Evolutionary conservation across 176 grass and related monocot species (phyloP).

Genomic region (Carex kokanica): DNA sequence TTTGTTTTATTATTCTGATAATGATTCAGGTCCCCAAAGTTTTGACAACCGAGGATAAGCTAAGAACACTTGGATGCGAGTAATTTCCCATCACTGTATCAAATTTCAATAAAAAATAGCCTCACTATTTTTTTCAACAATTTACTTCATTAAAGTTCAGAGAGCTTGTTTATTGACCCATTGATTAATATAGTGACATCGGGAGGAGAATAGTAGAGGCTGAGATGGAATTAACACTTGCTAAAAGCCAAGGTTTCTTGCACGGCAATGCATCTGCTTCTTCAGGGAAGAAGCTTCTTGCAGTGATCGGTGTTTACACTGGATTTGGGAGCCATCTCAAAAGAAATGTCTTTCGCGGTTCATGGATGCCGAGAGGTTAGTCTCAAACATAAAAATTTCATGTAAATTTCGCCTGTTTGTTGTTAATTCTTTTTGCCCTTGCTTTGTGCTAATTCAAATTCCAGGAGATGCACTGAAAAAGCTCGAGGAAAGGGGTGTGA

Average conservation of each 20-base stretch:
- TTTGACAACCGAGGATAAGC: constrained; percentile 81
- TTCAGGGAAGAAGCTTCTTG: constrained; percentile 50
- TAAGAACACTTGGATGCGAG: constrained; percentile 87
- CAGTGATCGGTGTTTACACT: constrained; percentile 90
- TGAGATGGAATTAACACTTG: constrained; percentile 84
- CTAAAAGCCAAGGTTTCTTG: constrained; percentile 86
- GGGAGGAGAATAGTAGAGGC: constrained; percentile 79
- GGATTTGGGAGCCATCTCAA: constrained; percentile 89
- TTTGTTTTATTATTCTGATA: background rate
- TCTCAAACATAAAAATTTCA: background rate
- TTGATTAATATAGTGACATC: constrained; percentile 43
- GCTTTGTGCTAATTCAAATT: constrained; percentile 36
- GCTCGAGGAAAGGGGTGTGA: constrained; percentile 85
- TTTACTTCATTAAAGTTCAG: constrained; percentile 9
- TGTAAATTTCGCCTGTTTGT: background rate
- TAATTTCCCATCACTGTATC: constrained; percentile 29
- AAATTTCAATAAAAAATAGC: background rate
- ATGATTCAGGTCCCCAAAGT: constrained; percentile 64
- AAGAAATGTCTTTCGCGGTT: constrained; percentile 75
- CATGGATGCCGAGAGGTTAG: constrained; percentile 96
- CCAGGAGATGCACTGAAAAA: constrained; percentile 84
- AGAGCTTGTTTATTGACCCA: constrained; percentile 1
- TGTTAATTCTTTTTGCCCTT: constrained; percentile 6
- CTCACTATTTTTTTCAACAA: background rate
- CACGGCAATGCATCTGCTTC: constrained; percentile 50